Base-by-base conservation (phyloP, 2,329 filamentous ascomycete species). In the Monosporascus sp. region DNA sequence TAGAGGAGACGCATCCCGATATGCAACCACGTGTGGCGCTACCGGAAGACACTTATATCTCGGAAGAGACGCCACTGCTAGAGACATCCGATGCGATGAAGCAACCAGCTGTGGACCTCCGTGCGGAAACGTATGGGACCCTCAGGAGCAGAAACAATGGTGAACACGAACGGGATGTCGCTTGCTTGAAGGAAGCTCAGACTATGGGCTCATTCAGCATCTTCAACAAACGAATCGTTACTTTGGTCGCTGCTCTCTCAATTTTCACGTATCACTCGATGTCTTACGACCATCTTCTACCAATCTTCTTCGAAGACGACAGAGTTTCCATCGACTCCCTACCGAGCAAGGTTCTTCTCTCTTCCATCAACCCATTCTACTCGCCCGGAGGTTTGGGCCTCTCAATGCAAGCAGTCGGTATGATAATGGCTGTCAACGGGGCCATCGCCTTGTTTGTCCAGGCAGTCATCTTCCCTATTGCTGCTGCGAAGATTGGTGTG, bases 191-290 rank as follows among this genome's bases (percentile, higher is more conserved):
- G 46, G 59, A 64, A 57, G 59, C 62, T 31, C 69, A 75, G 56
- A 73, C 71, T 60, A 62, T 61, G 5, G 58, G 65, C 54, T 61
- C 66, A 24, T 58, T 58, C 53, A 75, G 65, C 62, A 76, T 81
- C 55, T 82, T 79, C 70, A 77, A 74, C 68, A 77, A 77, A 70
- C 81, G 81, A 41, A 85, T 96, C 55, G 75, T 89, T 60, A 85
- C 88, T 70, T 81, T 96, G 50, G 84, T 94, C 39, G 65, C 90
- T n/a, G 87, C 92, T 1, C 74, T 97, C 48, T 89, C 88, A 45
- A 89, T 97, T 58, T 96, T 96, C 73, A 94, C 90, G 5, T 96
- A 96, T 68, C 92, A 97, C 72, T 90, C 88, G 38, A 97, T 97
- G 91, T 91, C 88, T 0, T 97, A 90, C 71, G 93, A 97, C 65